Evolutionary conservation across 2,329 filamentous ascomycete species (phyloP).

Genomic region (Aspergillus glaucus): DNA sequence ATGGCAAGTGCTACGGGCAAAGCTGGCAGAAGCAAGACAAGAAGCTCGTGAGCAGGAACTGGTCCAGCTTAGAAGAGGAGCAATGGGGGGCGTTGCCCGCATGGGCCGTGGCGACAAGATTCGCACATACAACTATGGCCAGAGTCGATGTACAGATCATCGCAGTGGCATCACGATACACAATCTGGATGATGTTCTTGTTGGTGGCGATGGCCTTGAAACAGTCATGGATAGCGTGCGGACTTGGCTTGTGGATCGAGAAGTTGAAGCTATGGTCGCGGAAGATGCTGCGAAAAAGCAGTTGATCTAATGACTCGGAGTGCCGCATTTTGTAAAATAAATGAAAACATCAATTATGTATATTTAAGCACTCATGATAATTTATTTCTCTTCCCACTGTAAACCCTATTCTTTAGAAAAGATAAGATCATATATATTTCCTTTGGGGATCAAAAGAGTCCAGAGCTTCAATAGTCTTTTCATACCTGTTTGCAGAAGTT

Average conservation of each 20-base stretch:
- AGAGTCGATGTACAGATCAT: conserved; percentile 83
- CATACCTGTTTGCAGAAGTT: conserved; percentile 52
- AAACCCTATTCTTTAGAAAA: not conserved
- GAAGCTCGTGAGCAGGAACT: conserved; percentile 81
- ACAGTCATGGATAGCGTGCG: conserved; percentile 71
- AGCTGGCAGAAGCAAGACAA: conserved; percentile 70
- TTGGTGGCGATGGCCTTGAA: conserved; percentile 66
- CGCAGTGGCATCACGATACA: conserved; percentile 72
- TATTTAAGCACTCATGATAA: not conserved
- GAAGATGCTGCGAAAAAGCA: conserved; percentile 50
- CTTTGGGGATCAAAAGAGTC: conserved; percentile 73
- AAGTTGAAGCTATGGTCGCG: conserved; percentile 64
- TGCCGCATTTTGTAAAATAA: no score
- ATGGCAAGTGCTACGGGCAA: conserved; percentile 76
- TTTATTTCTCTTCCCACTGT: no score
- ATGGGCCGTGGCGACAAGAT: conserved; percentile 93
- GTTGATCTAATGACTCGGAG: not conserved
- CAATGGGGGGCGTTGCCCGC: conserved; percentile 66
- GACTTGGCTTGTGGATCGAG: conserved; percentile 67
- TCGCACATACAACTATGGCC: conserved; percentile 76
- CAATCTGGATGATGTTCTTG: conserved; percentile 73
- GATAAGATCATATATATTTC: conserved; percentile 61
- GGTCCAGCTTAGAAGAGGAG: conserved; percentile 65
- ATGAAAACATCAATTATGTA: no score
- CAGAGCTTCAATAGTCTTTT: conserved; percentile 91